Conservation (phyloP, 768 basidiomycete genomes). For the Pholiota molesta region DNA sequence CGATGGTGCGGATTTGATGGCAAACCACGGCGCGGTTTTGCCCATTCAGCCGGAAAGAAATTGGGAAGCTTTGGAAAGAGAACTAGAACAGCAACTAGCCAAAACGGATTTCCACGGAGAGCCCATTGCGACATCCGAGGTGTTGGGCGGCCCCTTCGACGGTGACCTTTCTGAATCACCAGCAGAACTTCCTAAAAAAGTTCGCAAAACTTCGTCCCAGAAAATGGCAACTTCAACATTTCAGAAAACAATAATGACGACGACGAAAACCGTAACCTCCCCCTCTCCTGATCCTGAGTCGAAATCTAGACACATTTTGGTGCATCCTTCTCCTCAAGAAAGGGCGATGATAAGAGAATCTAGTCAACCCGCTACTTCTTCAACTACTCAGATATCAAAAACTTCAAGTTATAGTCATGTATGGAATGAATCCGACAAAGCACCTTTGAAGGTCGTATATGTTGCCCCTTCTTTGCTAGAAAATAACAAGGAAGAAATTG, state of each 20-base stretch:
- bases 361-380: not conserved
- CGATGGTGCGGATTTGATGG: slow-evolving; percentile 81
- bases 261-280: not conserved
- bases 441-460: slow-evolving; percentile 23
- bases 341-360: not conserved
- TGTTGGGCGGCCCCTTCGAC: not conserved
- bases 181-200: not conserved
- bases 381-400: not conserved
- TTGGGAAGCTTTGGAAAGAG: slow-evolving; percentile 49
- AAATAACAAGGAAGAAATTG: slow-evolving; percentile 19
- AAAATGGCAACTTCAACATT: not conserved
- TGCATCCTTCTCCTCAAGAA: not conserved
- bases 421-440: slow-evolving; percentile 6
- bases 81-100: slow-evolving; percentile 14
- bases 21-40: slow-evolving; percentile 56
- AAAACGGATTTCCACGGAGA: not conserved
- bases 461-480: slow-evolving; percentile 26
- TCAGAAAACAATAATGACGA: not conserved
- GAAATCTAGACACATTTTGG: not conserved
- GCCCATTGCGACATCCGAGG: slow-evolving; percentile 2
- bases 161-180: not conserved
- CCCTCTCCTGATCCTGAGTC: not conserved
- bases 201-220: slow-evolving; percentile 9
- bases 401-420: slow-evolving; percentile 5
- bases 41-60: slow-evolving; percentile 52